phyloP scores from a whole-genome alignment of 192 early-diverging fungal species.

The Coemansia asiatica region DNA sequence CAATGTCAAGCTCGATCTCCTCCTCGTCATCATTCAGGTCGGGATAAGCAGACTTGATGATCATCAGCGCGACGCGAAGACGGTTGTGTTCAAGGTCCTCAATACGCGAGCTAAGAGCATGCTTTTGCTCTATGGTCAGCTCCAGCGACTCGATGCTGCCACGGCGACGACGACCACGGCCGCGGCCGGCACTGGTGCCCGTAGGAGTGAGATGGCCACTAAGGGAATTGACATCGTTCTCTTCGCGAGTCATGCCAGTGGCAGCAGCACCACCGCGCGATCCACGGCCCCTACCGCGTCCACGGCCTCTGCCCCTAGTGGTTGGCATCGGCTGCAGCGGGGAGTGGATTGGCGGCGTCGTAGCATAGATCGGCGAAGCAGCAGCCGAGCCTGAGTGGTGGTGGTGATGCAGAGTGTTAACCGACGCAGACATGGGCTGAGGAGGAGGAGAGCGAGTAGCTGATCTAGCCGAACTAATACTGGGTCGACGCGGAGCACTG shows the following conservation, averaged over 20 bases:
- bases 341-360: slow-evolving; percentile 27
- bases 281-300: slow-evolving; percentile 39
- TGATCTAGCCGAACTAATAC: slow-evolving; percentile 49
- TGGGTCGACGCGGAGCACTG: slow-evolving; percentile 48
- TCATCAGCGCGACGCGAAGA: slow-evolving; percentile 46
- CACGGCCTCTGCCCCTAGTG: slow-evolving; percentile 16
- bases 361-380: slow-evolving; percentile 28
- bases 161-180: slow-evolving; percentile 32
- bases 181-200: slow-evolving; percentile 23
- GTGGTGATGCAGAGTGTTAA: slow-evolving; percentile 21
- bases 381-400: slow-evolving; percentile 19
- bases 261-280: slow-evolving; percentile 39
- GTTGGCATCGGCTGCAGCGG: slow-evolving; percentile 6
- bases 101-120: slow-evolving; percentile 64
- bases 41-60: slow-evolving; percentile 54
- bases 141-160: slow-evolving; percentile 53
- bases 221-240: slow-evolving; percentile 4
- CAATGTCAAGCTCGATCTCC: slow-evolving; percentile 97
- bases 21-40: slow-evolving; percentile 65
- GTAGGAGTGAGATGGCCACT: slow-evolving; percentile 10
- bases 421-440: slow-evolving; percentile 27
- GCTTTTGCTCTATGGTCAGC: slow-evolving; percentile 86
- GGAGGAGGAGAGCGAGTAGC: slow-evolving; percentile 43
- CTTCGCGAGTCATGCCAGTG: slow-evolving; percentile 30
- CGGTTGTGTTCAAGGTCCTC: slow-evolving; percentile 39